Evolutionary conservation across 2,329 filamentous ascomycete species (phyloP), one percentile per base, ranked within the genome.

Genomic region (Ambrosiella cleistominuta): DNA sequence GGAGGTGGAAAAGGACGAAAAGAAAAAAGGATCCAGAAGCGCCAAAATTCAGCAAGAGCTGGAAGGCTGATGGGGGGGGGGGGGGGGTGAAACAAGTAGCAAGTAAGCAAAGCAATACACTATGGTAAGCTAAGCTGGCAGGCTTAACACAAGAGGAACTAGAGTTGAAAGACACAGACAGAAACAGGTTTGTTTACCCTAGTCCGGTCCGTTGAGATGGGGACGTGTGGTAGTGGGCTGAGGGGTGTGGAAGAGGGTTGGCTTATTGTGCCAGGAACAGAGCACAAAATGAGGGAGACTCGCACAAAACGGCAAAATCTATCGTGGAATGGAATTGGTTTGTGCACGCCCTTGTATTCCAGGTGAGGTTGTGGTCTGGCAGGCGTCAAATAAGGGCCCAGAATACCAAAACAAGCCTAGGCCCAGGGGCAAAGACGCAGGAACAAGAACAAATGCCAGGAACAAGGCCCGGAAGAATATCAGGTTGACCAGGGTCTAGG

Each of bases 351-450:
- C 39, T 42, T n/a, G 39, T 42, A 11, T 42, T 9, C n/a, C 6
- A 42, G 39, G 39, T 12, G 39, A 42, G 39, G 39, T 42, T 42
- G 9, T 51, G 8, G 47, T 51, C 27, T 51, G 17, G 19, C 47
- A 51, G 47, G 8, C 45, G 8, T 8, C 35, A 15, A 51, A 5
- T 36, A 8, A 51, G 3, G 17, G 9, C 13, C 47, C 47, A 51
- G 47, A 51, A n/a, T 54, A 37, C 52, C 38, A 19, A 19, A 54
- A 42, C 52, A 54, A 38, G 52, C 35, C 39, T 54, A 54, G 52
- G 19, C 38, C 51, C 52, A 54, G 52, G 52, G 51, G 52, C 40
- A 54, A 54, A 54, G 52, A 54, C 52, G 52, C 52, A 54, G 52
- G 38, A 54, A 56, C 35, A 49, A 19, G 27, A 56, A 35, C 8